phyloP scores from a whole-genome alignment of 495 filamentous ascomycete genomes.

The Ramalina intermedia region DNA sequence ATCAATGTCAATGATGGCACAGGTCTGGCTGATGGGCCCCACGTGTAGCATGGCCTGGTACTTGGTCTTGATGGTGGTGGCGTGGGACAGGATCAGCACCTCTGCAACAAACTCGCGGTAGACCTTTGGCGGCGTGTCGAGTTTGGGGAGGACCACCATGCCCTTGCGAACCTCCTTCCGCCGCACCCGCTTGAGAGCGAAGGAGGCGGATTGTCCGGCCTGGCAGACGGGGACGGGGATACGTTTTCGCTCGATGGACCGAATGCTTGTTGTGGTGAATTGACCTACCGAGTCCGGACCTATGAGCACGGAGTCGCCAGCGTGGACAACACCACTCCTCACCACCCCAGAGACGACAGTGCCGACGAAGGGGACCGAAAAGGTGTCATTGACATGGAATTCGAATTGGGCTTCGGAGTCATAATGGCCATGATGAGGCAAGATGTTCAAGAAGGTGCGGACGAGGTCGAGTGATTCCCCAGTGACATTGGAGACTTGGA shows the following conservation, averaged over 20 bases:
- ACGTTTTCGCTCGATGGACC: slow-evolving; percentile 89
- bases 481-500: slow-evolving; percentile 96
- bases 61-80: slow-evolving; percentile 95
- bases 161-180: slow-evolving; percentile 94
- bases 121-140: slow-evolving; percentile 63
- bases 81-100: slow-evolving; percentile 88
- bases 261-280: slow-evolving; percentile 78
- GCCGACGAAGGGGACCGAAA: slow-evolving; percentile 95
- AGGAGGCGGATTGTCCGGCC: slow-evolving; percentile 84
- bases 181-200: slow-evolving; percentile 72
- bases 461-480: slow-evolving; percentile 71
- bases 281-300: slow-evolving; percentile 87
- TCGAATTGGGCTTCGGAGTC: slow-evolving; percentile 80
- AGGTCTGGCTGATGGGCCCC: slow-evolving; percentile 88
- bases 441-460: slow-evolving; percentile 84
- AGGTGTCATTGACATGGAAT: slow-evolving; percentile 93
- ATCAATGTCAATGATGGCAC: slow-evolving; percentile 94
- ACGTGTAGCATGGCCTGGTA: slow-evolving; percentile 99
- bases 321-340: slow-evolving; percentile 74
- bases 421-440: slow-evolving; percentile 91
- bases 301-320: slow-evolving; percentile 77
- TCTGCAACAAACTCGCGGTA: slow-evolving; percentile 89
- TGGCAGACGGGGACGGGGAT: slow-evolving; percentile 79
- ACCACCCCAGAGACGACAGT: slow-evolving; percentile 93
- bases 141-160: slow-evolving; percentile 89